Base-by-base conservation (phyloP, 2,329 filamentous ascomycete species). In the Pseudogymnoascus sp. region DNA sequence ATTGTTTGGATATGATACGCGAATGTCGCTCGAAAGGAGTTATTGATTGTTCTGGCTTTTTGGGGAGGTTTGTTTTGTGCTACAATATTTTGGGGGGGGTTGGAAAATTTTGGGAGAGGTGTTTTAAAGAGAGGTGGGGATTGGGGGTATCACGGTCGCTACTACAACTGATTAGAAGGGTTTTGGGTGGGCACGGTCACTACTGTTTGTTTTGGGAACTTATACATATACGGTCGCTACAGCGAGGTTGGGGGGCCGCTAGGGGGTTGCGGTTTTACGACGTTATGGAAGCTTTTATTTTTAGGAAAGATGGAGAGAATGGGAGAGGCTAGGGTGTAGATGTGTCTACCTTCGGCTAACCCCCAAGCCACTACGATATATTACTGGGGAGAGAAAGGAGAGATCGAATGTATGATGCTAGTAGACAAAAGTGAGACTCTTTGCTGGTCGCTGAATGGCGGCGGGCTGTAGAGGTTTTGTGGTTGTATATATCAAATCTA, bases 161-260 rank as follows among this genome's bases (percentile, higher is more conserved):
- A 50, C 43, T 16, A 50, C 43, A 50, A 41, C 38, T 41, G 38
- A 14, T 50, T 50, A 50, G 43, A 50, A 20, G 43, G n/a, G 16
- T 50, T 30, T 50, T 12, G 43, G 22, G 25, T 28, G 22, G 25
- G 14, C 22, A 50, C 43, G 25, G 43, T 50, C 25, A 25, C 14
- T 50, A 50, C 43, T 50, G 43, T 30, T 30, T 50, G 43, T 22
- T 50, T 50, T 50, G 43, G 43, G 43, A 50, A 28, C 16, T 30
- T 28, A 39, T 28, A 47, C 30, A 50, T 50, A 50, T 50, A 30
- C 43, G 43, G 43, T 50, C 25, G 43, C 43, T 50, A 50, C 43
- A 11, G 22, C 43, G 43, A 50, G 25, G 25, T 50, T 50, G 43
- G 43, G 43, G 14, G 41, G 4, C 41, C 22, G 41, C 25, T 16